Conservation (phyloP, 306 rosid species). For the Lathyrus aphaca region DNA sequence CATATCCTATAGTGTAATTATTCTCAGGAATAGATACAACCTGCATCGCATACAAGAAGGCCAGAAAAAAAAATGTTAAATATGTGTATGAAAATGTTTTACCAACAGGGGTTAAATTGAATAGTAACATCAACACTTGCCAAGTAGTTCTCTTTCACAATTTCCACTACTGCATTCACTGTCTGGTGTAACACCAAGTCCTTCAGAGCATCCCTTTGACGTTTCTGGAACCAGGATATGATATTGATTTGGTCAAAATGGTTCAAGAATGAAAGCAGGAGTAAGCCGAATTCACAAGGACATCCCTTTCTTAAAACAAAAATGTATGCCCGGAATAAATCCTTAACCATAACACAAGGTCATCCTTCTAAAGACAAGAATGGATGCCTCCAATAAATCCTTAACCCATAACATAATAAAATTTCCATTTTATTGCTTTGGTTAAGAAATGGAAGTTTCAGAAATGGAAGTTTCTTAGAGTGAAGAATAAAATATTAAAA, state of each 20-base stretch:
- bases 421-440: not conserved
- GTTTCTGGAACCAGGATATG: slow-evolving; percentile 61
- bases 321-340: slow-evolving; percentile 27
- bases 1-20: slow-evolving; percentile 75
- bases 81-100: slow-evolving; percentile 21
- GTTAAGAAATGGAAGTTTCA: slow-evolving; percentile 1
- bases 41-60: slow-evolving; percentile 46
- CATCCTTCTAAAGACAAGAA: slow-evolving; percentile 15
- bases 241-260: slow-evolving; percentile 34
- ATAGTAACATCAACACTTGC: slow-evolving; percentile 52
- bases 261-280: slow-evolving; percentile 19
- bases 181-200: slow-evolving; percentile 68
- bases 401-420: not conserved
- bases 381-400: slow-evolving; percentile 22
- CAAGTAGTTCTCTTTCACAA: slow-evolving; percentile 86
- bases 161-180: slow-evolving; percentile 79
- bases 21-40: slow-evolving; percentile 80
- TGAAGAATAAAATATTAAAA: slow-evolving; percentile 15
- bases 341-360: not conserved
- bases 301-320: slow-evolving; percentile 12
- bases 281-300: not conserved
- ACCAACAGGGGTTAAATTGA: slow-evolving; percentile 27
- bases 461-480: slow-evolving; percentile 3
- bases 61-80: not conserved
- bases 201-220: slow-evolving; percentile 58